These are phyloP conservation scores for Penicillium sp. DNA, from an alignment of 2,329 filamentous ascomycete genomes.

Conservation along the genomic window DNA sequence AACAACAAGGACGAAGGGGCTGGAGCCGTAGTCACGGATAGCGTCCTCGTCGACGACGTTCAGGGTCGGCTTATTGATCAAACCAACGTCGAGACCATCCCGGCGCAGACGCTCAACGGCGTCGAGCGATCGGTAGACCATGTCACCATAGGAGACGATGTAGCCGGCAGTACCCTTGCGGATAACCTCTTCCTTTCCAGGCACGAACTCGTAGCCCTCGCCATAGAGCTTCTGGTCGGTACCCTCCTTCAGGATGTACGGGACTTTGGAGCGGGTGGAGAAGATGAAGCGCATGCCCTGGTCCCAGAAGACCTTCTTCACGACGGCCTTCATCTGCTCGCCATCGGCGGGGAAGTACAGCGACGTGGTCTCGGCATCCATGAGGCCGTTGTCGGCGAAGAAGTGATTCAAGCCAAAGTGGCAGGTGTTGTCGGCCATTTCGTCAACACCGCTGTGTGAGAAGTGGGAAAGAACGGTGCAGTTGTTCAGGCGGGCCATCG, in stretches of 20 bases:
- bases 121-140: conserved; percentile 45
- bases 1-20: conserved; percentile 41
- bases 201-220: conserved; percentile 39
- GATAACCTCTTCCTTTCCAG: conserved; percentile 43
- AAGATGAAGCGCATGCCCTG: conserved; percentile 42
- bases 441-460: conserved; percentile 44
- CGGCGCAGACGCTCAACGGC: conserved; percentile 42
- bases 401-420: conserved; percentile 47
- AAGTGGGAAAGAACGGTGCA: conserved; percentile 45
- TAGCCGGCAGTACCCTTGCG: conserved; percentile 42
- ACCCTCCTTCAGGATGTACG: conserved; percentile 42
- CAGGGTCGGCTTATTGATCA: conserved; percentile 45
- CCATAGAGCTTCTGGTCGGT: conserved; percentile 40
- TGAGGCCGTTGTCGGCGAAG: conserved; percentile 45
- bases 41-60: conserved; percentile 44
- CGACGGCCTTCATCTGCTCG: conserved; percentile 44
- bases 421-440: conserved; percentile 47
- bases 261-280: conserved; percentile 43
- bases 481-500: conserved; percentile 44
- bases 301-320: conserved; percentile 42
- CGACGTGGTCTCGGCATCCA: conserved; percentile 38
- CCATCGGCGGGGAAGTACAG: conserved; percentile 46
- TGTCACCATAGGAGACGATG: conserved; percentile 43
- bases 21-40: conserved; percentile 39
- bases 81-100: conserved; percentile 40